A percentile compares a stretch with the other conserved stretches of the same genome.
Conservation (phyloP, 108 stramenopile species). For the Skeletonema menzelii region DNA sequence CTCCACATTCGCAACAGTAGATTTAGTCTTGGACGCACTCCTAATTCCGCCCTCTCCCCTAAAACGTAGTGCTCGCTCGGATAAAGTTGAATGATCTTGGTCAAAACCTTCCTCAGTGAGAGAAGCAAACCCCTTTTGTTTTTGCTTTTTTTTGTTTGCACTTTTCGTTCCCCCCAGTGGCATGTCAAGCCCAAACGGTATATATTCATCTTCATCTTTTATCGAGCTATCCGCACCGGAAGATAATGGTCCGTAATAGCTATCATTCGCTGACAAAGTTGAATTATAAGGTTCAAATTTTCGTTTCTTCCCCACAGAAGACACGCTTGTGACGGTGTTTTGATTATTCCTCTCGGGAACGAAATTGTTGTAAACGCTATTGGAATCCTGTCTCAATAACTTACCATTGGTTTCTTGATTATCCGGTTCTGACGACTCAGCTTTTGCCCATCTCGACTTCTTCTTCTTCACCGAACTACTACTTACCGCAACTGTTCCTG, state of each 20-base stretch:
- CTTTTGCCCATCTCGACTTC: slow-evolving; percentile 20
- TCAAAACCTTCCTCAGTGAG: slow-evolving; percentile 42
- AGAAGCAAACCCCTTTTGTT: slow-evolving; percentile 13
- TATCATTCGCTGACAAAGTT: slow-evolving; percentile 22
- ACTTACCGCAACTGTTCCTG: slow-evolving; percentile 6
- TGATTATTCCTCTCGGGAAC: slow-evolving; percentile 16
- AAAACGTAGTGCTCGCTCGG: slow-evolving; percentile 65
- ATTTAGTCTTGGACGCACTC: slow-evolving; percentile 16
- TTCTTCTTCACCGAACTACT: not conserved
- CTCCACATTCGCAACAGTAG: slow-evolving; percentile 42
- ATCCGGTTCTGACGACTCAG: not conserved
- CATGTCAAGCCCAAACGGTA: slow-evolving; percentile 23
- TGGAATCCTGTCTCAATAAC: not conserved
- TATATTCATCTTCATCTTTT: slow-evolving; percentile 19
- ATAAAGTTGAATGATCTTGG: slow-evolving; percentile 34
- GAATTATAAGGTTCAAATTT: slow-evolving; percentile 15
- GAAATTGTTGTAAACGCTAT: slow-evolving; percentile 22
- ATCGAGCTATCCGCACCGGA: not conserved
- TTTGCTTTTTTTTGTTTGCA: slow-evolving; percentile 18
- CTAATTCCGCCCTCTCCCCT: slow-evolving; percentile 56
- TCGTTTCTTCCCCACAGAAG: slow-evolving; percentile 24
- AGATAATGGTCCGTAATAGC: slow-evolving; percentile 40
- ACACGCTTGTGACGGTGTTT: not conserved
- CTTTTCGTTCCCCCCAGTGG: slow-evolving; percentile 5
- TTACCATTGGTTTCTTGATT: slow-evolving; percentile 10